phyloP scores from a whole-genome alignment of 345 rosid genomes.

The Camelina hispida region DNA sequence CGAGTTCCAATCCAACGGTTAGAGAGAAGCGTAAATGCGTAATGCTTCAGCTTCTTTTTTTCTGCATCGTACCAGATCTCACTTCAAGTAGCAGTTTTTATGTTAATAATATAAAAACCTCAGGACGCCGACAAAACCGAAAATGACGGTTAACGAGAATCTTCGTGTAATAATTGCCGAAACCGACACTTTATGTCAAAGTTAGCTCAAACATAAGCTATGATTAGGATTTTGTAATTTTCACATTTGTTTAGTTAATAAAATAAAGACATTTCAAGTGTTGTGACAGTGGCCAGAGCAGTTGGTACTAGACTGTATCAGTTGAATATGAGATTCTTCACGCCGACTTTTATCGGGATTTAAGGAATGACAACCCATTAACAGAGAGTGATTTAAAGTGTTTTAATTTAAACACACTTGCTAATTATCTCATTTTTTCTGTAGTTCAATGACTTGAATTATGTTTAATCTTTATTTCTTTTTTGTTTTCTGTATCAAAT shows the following conservation, averaged over 20 bases:
- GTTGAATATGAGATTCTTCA: slow-evolving; percentile 28
- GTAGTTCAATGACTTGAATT: not conserved
- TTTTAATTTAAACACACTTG: slow-evolving; percentile 39
- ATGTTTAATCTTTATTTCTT: not conserved
- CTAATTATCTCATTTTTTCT: slow-evolving; percentile 26
- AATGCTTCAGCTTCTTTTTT: not conserved
- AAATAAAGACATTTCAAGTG: slow-evolving; percentile 31
- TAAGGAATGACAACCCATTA: slow-evolving; percentile 45
- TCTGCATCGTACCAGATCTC: slow-evolving; percentile 30
- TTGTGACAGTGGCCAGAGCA: slow-evolving; percentile 39
- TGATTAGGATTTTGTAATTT: slow-evolving; percentile 25
- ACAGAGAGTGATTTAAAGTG: slow-evolving; percentile 38
- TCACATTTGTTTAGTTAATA: slow-evolving; percentile 12
- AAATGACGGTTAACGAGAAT: slow-evolving; percentile 48
- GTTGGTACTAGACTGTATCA: slow-evolving; percentile 40
- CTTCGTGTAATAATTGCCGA: slow-evolving; percentile 43
- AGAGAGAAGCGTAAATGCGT: not conserved
- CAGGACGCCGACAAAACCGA: slow-evolving; percentile 46
- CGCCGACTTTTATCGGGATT: slow-evolving; percentile 50
- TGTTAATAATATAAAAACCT: slow-evolving; percentile 21
- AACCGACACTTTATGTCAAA: slow-evolving; percentile 49
- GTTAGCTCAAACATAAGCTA: slow-evolving; percentile 46
- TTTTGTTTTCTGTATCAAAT: not conserved
- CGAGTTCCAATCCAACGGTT: slow-evolving; percentile 27
- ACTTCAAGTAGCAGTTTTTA: slow-evolving; percentile 35